Evolutionary conservation across 2,329 filamentous ascomycete species (phyloP), one percentile per base, ranked within the genome.

Genomic region (Coniosporium tulheliwenetii): DNA sequence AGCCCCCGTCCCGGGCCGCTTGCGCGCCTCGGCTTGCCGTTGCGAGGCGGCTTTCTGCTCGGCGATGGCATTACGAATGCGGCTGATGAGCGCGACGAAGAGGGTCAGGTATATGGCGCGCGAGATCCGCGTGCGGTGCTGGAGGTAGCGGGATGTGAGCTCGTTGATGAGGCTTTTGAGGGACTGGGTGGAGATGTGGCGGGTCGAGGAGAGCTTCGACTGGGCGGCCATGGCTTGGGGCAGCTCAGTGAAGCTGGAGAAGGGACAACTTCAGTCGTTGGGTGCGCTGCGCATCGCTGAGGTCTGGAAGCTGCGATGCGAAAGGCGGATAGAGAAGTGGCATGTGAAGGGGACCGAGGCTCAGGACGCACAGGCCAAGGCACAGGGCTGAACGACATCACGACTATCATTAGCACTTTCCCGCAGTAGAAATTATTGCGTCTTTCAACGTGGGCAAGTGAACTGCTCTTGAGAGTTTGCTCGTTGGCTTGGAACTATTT

Each of bases 31-130:
- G 5, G 76, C 74, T 44, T 83, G 78, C 45, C 80, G 75, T 40
- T 67, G 67, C 1, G 82, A 81, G 2, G 85, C 84, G 12, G 84
- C 83, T 60, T 93, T 94, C 60, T 96, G 91, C 59, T 95, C 87
- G 44, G 82, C 79, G 55, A 96, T 81, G 51, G 89, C 87, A 73
- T 85, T 79, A 52, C 87, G 85, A 41, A 96, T 79, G 52, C 91
- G 85, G 60, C 93, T 87, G 45, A 80, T 70, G 45, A 94, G 75
- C 38, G 85, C 78, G 49, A 89, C 65, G 51, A 89, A 76, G 50
- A 95, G 72, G 26, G 85, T 79, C 46, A 93, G 67, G 66, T 93
- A 93, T 50, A 93, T 76, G 47, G 77, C 77, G 54, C 84, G 80
- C 15, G 85, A 89, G 60, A 94, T 86, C 49, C 76, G 76, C 39